These are phyloP conservation scores for Cruciata laevipes DNA, from an alignment of 257 asterid genomes.

Conservation along the genomic window DNA sequence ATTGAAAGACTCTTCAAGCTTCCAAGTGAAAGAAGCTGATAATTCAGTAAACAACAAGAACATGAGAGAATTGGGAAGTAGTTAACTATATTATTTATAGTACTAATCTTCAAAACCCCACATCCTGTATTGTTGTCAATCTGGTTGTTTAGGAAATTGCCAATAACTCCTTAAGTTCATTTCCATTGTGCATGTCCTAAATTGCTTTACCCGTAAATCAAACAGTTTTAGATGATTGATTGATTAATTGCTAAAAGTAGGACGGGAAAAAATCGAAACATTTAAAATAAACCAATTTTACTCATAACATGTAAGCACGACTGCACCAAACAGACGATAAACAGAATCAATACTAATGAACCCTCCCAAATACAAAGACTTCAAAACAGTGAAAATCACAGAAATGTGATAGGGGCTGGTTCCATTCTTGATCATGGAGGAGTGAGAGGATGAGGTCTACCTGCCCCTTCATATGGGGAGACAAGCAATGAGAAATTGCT, in stretches of 20 bases:
- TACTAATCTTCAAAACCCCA: not conserved
- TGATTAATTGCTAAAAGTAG: too few species aligned
- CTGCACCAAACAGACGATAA: not conserved
- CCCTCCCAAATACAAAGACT: not conserved
- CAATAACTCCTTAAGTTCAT: not conserved
- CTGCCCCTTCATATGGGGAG: not conserved
- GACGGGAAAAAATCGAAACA: too few species aligned
- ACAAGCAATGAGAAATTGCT: not conserved
- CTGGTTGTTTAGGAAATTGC: too few species aligned
- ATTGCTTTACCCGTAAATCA: too few species aligned
- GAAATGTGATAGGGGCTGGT: not conserved
- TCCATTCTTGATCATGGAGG: constrained; percentile 1
- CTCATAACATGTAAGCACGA: not conserved
- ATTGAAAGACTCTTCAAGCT: not conserved
- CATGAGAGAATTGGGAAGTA: constrained; percentile 4
- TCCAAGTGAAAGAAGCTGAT: constrained; percentile 20
- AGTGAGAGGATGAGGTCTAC: constrained; percentile 9
- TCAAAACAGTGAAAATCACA: not conserved
- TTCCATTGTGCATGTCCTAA: too few species aligned
- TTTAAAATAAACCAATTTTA: too few species aligned
- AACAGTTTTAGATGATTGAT: too few species aligned
- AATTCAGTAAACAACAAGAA: not conserved
- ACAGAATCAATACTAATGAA: not conserved
- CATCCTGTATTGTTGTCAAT: not conserved
- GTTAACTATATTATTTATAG: not conserved